Conservation (phyloP, 768 basidiomycete species). For the Epithele typhae region DNA sequence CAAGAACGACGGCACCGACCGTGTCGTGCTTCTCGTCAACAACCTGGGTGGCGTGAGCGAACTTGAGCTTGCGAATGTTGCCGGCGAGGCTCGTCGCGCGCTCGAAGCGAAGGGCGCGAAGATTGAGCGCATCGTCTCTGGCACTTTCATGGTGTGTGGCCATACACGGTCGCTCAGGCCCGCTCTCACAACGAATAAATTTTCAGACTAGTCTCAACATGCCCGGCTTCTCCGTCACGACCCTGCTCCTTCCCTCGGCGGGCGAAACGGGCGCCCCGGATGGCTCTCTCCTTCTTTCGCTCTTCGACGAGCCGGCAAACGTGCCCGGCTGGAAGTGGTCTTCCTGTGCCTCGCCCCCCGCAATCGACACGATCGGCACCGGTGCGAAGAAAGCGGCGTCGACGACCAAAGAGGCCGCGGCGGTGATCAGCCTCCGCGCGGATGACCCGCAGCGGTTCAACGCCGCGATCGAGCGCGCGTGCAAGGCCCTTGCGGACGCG, state of each 20-base stretch:
- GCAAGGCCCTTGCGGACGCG: slow-evolving; percentile 61
- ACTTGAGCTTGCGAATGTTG: slow-evolving; percentile 72
- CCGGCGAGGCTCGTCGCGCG: slow-evolving; percentile 52
- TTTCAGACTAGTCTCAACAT: slow-evolving; percentile 83
- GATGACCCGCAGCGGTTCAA: slow-evolving; percentile 48
- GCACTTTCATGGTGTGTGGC: slow-evolving; percentile 77
- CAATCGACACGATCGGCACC: slow-evolving; percentile 14
- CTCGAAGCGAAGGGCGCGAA: slow-evolving; percentile 54
- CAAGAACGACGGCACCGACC: slow-evolving; percentile 54
- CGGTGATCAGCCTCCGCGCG: slow-evolving; percentile 27
- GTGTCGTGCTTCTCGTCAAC: slow-evolving; percentile 78
- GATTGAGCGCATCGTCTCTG: slow-evolving; percentile 62
- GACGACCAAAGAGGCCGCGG: slow-evolving; percentile 1
- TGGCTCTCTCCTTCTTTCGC: slow-evolving; percentile 46
- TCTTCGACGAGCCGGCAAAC: slow-evolving; percentile 63
- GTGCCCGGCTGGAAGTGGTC: slow-evolving; percentile 89
- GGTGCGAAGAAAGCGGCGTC: slow-evolving; percentile 10
- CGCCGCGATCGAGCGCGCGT: slow-evolving; percentile 51
- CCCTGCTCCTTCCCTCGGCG: slow-evolving; percentile 64
- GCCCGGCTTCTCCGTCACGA: slow-evolving; percentile 86
- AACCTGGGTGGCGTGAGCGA: slow-evolving; percentile 85
- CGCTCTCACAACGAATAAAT: not conserved
- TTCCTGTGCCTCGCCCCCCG: slow-evolving; percentile 38
- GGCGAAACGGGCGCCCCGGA: slow-evolving; percentile 32
- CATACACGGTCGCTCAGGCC: not conserved